Base-by-base conservation (phyloP, 1,284 basidiomycete genomes). In the Laetiporus sulphureus region DNA sequence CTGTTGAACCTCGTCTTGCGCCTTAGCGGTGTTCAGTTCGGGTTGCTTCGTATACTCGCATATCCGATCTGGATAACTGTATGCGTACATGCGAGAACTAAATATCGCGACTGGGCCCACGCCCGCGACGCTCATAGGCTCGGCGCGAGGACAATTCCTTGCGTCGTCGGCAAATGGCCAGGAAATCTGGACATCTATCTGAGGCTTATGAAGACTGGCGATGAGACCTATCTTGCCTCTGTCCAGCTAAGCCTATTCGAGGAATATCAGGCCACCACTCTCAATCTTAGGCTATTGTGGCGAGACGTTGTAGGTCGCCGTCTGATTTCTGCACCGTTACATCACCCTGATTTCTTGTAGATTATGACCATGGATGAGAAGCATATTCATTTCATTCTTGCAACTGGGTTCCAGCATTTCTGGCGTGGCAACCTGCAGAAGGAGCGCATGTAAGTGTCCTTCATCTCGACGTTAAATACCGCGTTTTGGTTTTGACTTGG, bases 331-430 rank as follows among this genome's bases (percentile, higher is more conserved):
- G 5, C 25, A 10, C 5, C 3, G 22, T 12, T 15, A 12, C 19
- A 23, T 13, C 7, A 27, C 25, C n/a, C n/a, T n/a, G n/a, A n/a
- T n/a, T n/a, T 27, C 25, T 13, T 21, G 38, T 48, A 82, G 80
- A 77, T 83, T 18, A 77, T 83, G 36, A 75, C 79, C 30, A 83
- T 82, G 77, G 81, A 84, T 56, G 74, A 79, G 55, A 72, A 80
- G 42, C 79, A 83, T 50, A 64, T 69, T 45, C 82, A 83, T 55
- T 79, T 72, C 51, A 65, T 83, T n/a, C 59, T 80, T 2, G 66
- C 80, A 0, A 83, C 81, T 2, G 81, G 82, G 0, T 85, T 84
- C 51, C 63, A 67, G 33, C 63, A 73, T 36, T 84, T 83, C 51
- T 81, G 77, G 75, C 67, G 79, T 56, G 82, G 82, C 12, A 57